These are phyloP conservation scores for Curvularia lunata DNA, from an alignment of 2,329 filamentous ascomycete genomes.

Conservation along the genomic window DNA sequence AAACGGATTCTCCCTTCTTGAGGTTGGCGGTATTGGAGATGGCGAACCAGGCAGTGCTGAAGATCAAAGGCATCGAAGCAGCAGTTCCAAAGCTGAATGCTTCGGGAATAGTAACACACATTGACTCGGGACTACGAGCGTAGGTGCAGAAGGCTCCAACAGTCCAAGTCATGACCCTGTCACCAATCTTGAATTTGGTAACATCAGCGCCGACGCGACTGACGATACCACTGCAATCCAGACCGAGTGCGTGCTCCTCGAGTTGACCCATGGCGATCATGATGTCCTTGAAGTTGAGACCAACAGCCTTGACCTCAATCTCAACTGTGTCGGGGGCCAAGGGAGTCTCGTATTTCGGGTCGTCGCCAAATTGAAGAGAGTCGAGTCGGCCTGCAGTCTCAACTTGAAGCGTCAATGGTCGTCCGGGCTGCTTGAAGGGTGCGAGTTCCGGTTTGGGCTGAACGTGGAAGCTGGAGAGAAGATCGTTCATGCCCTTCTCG, in stretches of 20 bases:
- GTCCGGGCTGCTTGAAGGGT: conserved; percentile 6
- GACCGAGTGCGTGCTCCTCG: conserved; percentile 11
- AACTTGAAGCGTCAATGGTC: too few species aligned
- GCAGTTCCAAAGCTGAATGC: conserved; percentile 19
- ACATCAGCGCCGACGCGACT: conserved; percentile 13
- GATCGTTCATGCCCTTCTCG: conserved; percentile 14
- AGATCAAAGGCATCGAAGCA: conserved; percentile 17
- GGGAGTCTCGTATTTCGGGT: background rate
- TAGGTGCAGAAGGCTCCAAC: conserved; percentile 17
- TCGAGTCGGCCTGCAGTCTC: conserved; percentile 12
- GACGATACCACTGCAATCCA: conserved; percentile 24
- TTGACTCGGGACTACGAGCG: conserved; percentile 10
- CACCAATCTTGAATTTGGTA: conserved; percentile 8
- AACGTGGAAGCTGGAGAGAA: conserved; percentile 7
- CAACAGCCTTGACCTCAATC: conserved; percentile 19
- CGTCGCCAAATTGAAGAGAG: background rate
- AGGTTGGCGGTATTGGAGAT: conserved; percentile 34
- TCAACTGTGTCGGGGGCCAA: conserved; percentile 13
- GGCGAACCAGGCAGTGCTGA: conserved; percentile 26
- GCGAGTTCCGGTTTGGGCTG: conserved; percentile 7
- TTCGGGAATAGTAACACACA: conserved; percentile 9
- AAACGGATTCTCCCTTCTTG: conserved; percentile 34
- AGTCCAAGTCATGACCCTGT: conserved; percentile 15
- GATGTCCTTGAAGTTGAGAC: conserved; percentile 27
- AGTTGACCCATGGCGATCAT: conserved; percentile 15